Evolutionary conservation across 495 filamentous ascomycete species (phyloP).

Genomic region (Talaromyces thailandensis): DNA sequence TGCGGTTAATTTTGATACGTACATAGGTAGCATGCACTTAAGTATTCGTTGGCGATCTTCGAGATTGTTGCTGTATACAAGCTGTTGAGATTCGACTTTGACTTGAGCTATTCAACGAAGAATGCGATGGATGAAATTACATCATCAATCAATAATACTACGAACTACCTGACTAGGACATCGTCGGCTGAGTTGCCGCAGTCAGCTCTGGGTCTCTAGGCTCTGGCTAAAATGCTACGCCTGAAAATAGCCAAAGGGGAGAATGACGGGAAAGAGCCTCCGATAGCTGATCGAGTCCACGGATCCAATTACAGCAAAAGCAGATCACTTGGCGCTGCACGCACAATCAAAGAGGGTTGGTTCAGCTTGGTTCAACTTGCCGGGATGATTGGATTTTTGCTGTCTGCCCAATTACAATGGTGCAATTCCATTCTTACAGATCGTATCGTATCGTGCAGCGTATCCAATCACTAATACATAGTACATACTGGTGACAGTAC

Average conservation of each 20-base stretch:
- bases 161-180: too few relatives aligned
- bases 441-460: neutral
- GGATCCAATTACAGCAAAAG: neutral
- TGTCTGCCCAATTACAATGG: neutral
- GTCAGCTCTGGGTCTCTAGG: neutral
- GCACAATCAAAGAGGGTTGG: neutral
- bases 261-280: neutral
- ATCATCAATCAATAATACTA: neutral
- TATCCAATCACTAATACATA: too few relatives aligned
- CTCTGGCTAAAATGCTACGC: neutral
- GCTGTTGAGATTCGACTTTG: neutral
- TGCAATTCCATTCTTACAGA: neutral
- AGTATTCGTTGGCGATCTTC: neutral
- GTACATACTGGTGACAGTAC: neutral
- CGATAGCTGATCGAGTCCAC: neutral
- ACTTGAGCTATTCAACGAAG: neutral
- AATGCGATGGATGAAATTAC: neutral
- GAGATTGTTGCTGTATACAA: neutral
- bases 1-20: neutral
- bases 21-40: neutral
- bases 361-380: too few relatives aligned
- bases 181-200: neutral
- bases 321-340: neutral
- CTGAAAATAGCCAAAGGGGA: neutral
- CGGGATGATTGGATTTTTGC: neutral